These are phyloP conservation scores for Glycine tomentella DNA, from an alignment of 306 rosid genomes.

Conservation along the genomic window DNA sequence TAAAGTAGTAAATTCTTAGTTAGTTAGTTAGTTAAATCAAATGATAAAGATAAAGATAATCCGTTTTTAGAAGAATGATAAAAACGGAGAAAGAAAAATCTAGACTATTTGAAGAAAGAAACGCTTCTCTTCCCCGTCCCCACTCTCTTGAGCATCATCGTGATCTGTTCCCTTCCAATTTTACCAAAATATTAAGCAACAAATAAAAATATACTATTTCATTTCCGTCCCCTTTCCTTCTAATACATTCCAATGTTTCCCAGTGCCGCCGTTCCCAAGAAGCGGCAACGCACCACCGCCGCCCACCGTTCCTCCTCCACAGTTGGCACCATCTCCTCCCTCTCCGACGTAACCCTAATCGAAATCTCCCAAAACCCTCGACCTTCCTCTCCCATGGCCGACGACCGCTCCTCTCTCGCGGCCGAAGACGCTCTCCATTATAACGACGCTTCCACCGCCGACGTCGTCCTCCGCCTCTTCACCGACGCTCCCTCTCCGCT, in stretches of 20 bases:
- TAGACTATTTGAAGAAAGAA: neutral
- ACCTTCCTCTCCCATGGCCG: neutral
- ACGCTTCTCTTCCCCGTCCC: neutral
- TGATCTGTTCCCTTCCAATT: neutral
- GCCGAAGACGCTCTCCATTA: conserved; percentile 35
- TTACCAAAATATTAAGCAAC: neutral
- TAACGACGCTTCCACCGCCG: conserved; percentile 74
- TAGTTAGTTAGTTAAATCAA: too few relatives aligned
- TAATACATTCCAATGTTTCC: conserved; percentile 41
- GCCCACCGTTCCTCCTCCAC: conserved; percentile 50
- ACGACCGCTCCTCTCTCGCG: neutral
- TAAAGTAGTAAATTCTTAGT: too few relatives aligned
- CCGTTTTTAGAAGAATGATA: too few relatives aligned
- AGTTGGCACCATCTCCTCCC: conserved; percentile 8
- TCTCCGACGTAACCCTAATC: conserved; percentile 45
- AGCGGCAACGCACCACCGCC: conserved; percentile 70
- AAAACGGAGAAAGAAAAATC: too few relatives aligned
- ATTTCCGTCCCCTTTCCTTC: too few relatives aligned
- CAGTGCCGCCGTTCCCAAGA: conserved; percentile 53
- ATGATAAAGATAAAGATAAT: too few relatives aligned
- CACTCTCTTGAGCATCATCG: too few relatives aligned
- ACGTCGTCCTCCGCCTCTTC: conserved; percentile 74
- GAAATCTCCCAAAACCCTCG: conserved; percentile 22
- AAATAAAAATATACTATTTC: neutral
- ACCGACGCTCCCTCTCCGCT: conserved; percentile 51